phyloP scores from a whole-genome alignment of 208 protist species.

The Naegleria fowleri region DNA sequence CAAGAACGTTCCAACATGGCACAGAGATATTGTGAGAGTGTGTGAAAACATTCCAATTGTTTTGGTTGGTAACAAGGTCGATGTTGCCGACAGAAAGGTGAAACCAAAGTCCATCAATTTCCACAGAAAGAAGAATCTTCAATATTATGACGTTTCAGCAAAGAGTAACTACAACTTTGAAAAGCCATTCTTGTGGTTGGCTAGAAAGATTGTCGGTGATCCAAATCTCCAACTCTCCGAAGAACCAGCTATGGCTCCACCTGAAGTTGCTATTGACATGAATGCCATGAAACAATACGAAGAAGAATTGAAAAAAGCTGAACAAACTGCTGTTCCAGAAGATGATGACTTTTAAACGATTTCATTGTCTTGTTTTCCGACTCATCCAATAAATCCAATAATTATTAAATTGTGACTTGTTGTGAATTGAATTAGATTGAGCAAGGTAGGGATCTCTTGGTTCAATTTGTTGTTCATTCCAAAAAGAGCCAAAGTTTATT shows the following conservation, averaged over 20 bases:
- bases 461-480: no score
- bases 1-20: constrained; percentile 99
- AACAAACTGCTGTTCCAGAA: constrained; percentile 79
- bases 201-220: constrained; percentile 91
- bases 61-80: constrained; percentile 99
- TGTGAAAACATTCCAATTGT: constrained; percentile 99
- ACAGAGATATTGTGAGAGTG: constrained; percentile 96
- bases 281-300: constrained; percentile 61
- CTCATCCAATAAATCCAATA: not conserved
- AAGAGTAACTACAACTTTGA: constrained; percentile 99
- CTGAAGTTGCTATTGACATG: constrained; percentile 56
- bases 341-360: constrained; percentile 61
- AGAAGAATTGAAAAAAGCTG: constrained; percentile 69
- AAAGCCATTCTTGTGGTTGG: constrained; percentile 99
- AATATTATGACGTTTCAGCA: constrained; percentile 99
- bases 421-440: no score
- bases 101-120: constrained; percentile 99
- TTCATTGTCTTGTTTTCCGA: not conserved
- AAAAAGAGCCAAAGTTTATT: no score
- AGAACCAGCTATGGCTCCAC: constrained; percentile 56
- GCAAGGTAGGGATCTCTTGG: no score
- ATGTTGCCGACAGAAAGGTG: constrained; percentile 98
- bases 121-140: constrained; percentile 98
- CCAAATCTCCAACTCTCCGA: constrained; percentile 85
- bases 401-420: not conserved